These are phyloP conservation scores for Lathyrus oleraceus DNA, from an alignment of 306 rosid species.

Conservation along the genomic window DNA sequence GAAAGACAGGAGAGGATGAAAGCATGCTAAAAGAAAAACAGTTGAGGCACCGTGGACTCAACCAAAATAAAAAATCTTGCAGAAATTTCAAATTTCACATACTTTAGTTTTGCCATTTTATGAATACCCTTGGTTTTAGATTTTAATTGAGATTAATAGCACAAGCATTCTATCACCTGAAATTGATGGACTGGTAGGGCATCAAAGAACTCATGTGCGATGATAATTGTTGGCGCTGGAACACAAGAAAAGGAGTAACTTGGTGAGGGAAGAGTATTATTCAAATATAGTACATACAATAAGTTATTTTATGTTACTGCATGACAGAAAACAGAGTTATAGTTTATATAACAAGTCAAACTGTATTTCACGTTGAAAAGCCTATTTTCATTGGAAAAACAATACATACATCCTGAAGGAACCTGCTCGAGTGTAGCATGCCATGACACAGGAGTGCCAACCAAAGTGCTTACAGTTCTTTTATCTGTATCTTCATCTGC, in stretches of 20 bases:
- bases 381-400: slow-evolving; percentile 27
- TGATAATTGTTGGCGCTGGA: slow-evolving; percentile 79
- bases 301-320: neutral
- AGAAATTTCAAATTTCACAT: neutral
- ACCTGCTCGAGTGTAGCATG: slow-evolving; percentile 86
- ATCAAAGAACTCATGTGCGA: slow-evolving; percentile 93
- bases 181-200: slow-evolving; percentile 95
- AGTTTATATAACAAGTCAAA: slow-evolving; percentile 16
- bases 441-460: slow-evolving; percentile 84
- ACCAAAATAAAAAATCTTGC: neutral
- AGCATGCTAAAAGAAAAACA: slow-evolving; percentile 12
- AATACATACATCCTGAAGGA: slow-evolving; percentile 84
- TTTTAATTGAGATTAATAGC: slow-evolving; percentile 27
- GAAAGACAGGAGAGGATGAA: neutral
- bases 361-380: slow-evolving; percentile 7
- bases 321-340: slow-evolving; percentile 19
- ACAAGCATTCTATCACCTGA: slow-evolving; percentile 56
- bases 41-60: slow-evolving; percentile 19
- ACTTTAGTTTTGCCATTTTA: slow-evolving; percentile 15
- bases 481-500: slow-evolving; percentile 43
- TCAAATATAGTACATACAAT: neutral
- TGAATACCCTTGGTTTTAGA: slow-evolving; percentile 12
- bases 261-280: slow-evolving; percentile 31
- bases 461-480: slow-evolving; percentile 61
- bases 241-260: slow-evolving; percentile 28